Percentiles rank a stretch among this genome's conserved stretches.
These are phyloP conservation scores for Moniliophthora roreri DNA, from an alignment of 1,284 basidiomycete species.

Conservation along the genomic window DNA sequence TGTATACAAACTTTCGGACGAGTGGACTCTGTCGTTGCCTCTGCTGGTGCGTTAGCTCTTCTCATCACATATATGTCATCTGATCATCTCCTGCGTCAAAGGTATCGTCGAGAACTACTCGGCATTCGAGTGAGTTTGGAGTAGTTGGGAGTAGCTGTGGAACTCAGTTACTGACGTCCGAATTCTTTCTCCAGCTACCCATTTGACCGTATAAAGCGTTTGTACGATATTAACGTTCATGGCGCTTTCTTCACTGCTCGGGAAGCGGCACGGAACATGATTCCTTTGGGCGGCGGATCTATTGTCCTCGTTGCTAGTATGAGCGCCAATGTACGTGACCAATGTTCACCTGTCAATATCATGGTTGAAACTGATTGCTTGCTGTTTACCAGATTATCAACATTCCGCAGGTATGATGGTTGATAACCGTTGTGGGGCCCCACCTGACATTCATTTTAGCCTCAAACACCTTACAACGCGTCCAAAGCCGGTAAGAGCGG, in stretches of 20 bases:
- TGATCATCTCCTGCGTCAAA: slow-evolving; percentile 22
- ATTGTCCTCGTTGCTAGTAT: slow-evolving; percentile 91
- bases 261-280: slow-evolving; percentile 85
- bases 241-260: slow-evolving; percentile 92
- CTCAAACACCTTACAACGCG: slow-evolving; percentile 96
- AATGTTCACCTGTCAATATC: too few species aligned
- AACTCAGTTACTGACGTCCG: neutral
- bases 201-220: slow-evolving; percentile 74
- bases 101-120: slow-evolving; percentile 92
- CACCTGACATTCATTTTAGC: slow-evolving; percentile 40
- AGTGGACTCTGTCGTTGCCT: slow-evolving; percentile 85
- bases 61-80: neutral
- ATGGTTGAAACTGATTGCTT: too few species aligned
- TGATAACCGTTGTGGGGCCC: slow-evolving; percentile 5
- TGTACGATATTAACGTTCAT: slow-evolving; percentile 94
- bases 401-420: slow-evolving; percentile 63
- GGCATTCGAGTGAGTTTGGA: slow-evolving; percentile 70
- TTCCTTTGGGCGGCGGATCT: slow-evolving; percentile 73
- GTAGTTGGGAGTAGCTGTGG: neutral
- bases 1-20: slow-evolving; percentile 79
- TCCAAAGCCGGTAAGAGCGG: slow-evolving; percentile 73
- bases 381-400: slow-evolving; percentile 68
- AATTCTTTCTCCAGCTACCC: slow-evolving; percentile 64
- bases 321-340: slow-evolving; percentile 74
- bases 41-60: slow-evolving; percentile 63